phyloP scores from a whole-genome alignment of 164 flowering plant genomes.

The Aristolochia contorta region DNA sequence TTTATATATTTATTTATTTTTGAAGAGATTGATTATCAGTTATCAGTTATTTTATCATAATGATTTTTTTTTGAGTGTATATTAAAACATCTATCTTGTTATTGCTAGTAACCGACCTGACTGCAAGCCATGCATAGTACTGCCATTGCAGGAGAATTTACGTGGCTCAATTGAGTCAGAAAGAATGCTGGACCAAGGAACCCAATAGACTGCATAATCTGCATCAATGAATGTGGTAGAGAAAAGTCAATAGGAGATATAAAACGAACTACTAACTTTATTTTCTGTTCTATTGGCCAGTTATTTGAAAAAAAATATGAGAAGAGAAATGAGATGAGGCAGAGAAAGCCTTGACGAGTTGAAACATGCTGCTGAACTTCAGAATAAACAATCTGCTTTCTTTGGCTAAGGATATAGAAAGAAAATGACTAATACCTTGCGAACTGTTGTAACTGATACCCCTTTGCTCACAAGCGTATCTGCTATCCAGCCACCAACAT shows the following conservation, averaged over 20 bases:
- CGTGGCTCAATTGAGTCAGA: conserved; percentile 84
- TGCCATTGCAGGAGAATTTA: conserved; percentile 92
- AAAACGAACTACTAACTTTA: neutral
- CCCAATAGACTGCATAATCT: conserved; percentile 95
- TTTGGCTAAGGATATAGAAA: neutral
- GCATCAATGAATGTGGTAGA: conserved; percentile 8
- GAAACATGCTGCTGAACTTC: no score
- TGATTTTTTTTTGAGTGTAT: no score
- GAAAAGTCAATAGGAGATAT: neutral
- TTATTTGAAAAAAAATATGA: no score
- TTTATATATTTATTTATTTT: no score
- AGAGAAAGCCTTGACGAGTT: no score
- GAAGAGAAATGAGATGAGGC: no score
- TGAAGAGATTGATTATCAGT: no score
- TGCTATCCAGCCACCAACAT: conserved; percentile 95
- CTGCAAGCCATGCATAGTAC: conserved; percentile 97
- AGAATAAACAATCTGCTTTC: no score
- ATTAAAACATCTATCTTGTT: no score
- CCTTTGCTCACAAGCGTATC: conserved; percentile 88
- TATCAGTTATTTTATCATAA: no score
- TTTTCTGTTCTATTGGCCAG: no score
- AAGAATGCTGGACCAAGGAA: conserved; percentile 98
- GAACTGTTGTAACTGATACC: conserved; percentile 64
- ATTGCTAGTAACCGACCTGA: conserved; percentile 48
- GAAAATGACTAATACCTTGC: conserved; percentile 52